A percentile compares a stretch with the other conserved stretches of the same genome.
Conservation (phyloP, 2,329 filamentous ascomycete genomes). For the Aspergillus intermedius region DNA sequence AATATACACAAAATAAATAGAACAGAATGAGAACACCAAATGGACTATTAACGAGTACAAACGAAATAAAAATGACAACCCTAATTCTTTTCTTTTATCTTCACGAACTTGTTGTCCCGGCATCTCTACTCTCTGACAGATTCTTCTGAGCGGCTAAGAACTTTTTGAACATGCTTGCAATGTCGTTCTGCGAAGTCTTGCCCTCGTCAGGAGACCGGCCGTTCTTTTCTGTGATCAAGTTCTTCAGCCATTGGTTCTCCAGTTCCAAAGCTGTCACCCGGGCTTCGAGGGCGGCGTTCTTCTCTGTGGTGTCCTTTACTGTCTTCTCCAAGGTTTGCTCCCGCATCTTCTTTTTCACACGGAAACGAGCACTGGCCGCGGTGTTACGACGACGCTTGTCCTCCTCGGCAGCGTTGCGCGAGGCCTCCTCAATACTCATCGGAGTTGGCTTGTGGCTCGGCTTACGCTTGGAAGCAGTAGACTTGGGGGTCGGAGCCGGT, state of each 20-base stretch:
- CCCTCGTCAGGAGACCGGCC: conserved; percentile 24
- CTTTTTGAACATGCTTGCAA: conserved; percentile 36
- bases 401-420: conserved; percentile 73
- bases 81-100: conserved; percentile 9
- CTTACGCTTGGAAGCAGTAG: conserved; percentile 30
- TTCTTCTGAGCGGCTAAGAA: conserved; percentile 32
- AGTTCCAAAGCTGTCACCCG: conserved; percentile 69
- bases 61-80: neutral
- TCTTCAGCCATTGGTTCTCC: conserved; percentile 76
- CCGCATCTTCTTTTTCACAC: conserved; percentile 92
- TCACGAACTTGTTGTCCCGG: conserved; percentile 21
- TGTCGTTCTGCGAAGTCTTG: conserved; percentile 40
- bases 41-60: neutral
- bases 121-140: conserved; percentile 27
- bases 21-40: neutral
- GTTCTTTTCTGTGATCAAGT: conserved; percentile 75
- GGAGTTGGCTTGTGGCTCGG: conserved; percentile 29
- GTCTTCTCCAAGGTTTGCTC: conserved; percentile 77
- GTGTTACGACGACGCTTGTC: conserved; percentile 88
- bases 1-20: neutral
- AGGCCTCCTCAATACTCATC: conserved; percentile 60
- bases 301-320: conserved; percentile 76
- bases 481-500: conserved; percentile 8
- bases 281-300: conserved; percentile 67
- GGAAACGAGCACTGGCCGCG: conserved; percentile 82